These are phyloP conservation scores for Penicillium cataractarum DNA, from an alignment of 495 filamentous ascomycete genomes.

Conservation along the genomic window DNA sequence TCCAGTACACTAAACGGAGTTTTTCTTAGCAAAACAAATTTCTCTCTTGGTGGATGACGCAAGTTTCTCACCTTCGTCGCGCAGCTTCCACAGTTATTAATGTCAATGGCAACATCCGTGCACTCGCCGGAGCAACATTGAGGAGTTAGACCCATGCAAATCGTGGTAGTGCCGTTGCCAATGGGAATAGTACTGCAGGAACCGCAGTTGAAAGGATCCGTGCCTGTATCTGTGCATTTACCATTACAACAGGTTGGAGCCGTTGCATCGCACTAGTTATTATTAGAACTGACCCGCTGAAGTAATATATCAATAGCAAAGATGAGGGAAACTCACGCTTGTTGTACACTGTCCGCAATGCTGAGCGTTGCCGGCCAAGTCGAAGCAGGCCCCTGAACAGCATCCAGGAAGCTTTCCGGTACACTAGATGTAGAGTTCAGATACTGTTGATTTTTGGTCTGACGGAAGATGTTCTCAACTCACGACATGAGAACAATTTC, in stretches of 20 bases:
- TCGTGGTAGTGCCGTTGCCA: neutral
- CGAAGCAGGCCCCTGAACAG: constrained; percentile 23
- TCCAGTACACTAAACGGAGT: constrained; percentile 14
- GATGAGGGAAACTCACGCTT: neutral
- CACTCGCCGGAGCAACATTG: constrained; percentile 22
- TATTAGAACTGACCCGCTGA: neutral
- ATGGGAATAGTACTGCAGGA: constrained; percentile 6
- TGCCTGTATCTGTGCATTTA: constrained; percentile 11
- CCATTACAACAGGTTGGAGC: constrained; percentile 22
- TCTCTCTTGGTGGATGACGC: neutral
- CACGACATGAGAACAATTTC: constrained; percentile 21
- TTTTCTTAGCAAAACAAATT: neutral
- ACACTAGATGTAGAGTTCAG: constrained; percentile 18
- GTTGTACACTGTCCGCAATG: constrained; percentile 19
- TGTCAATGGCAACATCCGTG: constrained; percentile 16
- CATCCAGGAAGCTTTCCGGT: constrained; percentile 21
- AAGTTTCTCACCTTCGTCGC: constrained; percentile 9
- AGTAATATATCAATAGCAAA: neutral
- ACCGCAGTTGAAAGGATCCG: constrained; percentile 15
- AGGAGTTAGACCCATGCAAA: constrained; percentile 18
- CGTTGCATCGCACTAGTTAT: neutral
- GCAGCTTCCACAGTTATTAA: constrained; percentile 21
- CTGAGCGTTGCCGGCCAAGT: constrained; percentile 11
- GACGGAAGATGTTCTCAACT: neutral
- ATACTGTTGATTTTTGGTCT: too few relatives aligned